Evolutionary conservation across 1,284 basidiomycete species (phyloP), one percentile per base, ranked within the genome.

Genomic region (Puccinia brachypodii): DNA sequence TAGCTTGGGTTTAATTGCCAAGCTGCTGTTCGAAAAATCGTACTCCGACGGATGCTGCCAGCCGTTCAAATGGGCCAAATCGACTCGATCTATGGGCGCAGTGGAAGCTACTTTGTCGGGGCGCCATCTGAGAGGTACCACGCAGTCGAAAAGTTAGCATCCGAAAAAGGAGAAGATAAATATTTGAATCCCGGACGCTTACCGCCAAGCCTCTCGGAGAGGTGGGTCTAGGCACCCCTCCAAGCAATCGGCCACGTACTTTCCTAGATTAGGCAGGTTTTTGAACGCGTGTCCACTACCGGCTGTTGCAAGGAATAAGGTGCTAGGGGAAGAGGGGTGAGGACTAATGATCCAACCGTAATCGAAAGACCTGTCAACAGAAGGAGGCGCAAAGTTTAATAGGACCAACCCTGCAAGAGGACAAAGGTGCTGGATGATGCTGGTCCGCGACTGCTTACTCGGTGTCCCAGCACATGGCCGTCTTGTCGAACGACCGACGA

Each of bases 241-340:
- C 19, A 79, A 28, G 19, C 50, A 71, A 79, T 79, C 77, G 28
- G 33, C 77, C 9, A 79, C 68, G 62, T 79, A 79, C 40, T 79
- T 79, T 13, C 77, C 77, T 19, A 72, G 36, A 72, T 79, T 79
- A 19, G 77, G 66, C 11, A 79, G 56, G 40, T 79, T 79, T 71
- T 79, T 79, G 56, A 79, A 79, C 2, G 77, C 50, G 40, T 79
- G 77, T 31, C 77, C 77, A 40, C 77, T 79, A 28, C 77, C 77
- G 19, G 60, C 77, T 3, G 77, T 79, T 6, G 77, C 77, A 14
- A 79, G 38, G 53, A 68, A 72, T 44, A 79, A 42, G 28, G 31
- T 69, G 56, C 31, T 62, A 8, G 77, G 77, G 25, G 77, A 79
- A 9, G 77, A 79, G 25, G 77, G 77, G 62, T 79, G 77, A n/a